Evolutionary conservation across 495 filamentous ascomycete species (phyloP).

Genomic region (Barbatosphaeria neglecta): DNA sequence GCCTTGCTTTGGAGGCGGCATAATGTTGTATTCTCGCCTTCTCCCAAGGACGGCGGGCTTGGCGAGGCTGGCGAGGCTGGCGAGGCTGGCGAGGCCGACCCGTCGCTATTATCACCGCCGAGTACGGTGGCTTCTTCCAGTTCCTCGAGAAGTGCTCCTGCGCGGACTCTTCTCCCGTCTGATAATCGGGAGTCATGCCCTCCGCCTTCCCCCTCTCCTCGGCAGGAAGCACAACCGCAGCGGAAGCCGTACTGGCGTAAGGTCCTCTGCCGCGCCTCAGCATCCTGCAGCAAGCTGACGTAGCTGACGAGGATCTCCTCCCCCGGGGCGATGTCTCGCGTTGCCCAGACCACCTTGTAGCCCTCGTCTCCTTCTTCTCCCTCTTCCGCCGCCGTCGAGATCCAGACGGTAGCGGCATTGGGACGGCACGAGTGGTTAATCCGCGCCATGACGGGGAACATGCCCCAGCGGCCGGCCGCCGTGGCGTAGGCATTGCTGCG

Average conservation of each 20-base stretch:
- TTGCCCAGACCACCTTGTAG: conserved; percentile 2
- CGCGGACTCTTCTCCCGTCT: background rate
- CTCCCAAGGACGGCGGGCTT: too few relatives aligned
- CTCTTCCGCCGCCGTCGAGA: background rate
- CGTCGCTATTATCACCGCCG: too few relatives aligned
- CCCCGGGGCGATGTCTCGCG: conserved; percentile 6
- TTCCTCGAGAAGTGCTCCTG: background rate
- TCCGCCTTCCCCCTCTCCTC: background rate
- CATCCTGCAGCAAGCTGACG: conserved; percentile 7
- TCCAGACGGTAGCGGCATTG: conserved; percentile 4
- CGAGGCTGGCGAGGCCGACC: too few relatives aligned
- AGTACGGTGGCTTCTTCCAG: background rate
- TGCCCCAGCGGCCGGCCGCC: background rate
- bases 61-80: too few relatives aligned
- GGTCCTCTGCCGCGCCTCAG: conserved; percentile 1
- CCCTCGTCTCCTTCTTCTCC: background rate
- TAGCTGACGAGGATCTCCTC: conserved; percentile 8
- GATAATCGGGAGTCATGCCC: background rate
- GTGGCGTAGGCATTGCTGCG: conserved; percentile 9
- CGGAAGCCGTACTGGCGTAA: conserved; percentile 10
- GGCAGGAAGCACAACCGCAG: conserved; percentile 7
- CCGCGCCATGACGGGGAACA: conserved; percentile 7
- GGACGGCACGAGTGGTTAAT: conserved; percentile 13
- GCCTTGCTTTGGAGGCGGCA: background rate
- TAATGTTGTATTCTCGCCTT: background rate